Conservation (phyloP, 208 protist genomes). For the Leishmania major region DNA sequence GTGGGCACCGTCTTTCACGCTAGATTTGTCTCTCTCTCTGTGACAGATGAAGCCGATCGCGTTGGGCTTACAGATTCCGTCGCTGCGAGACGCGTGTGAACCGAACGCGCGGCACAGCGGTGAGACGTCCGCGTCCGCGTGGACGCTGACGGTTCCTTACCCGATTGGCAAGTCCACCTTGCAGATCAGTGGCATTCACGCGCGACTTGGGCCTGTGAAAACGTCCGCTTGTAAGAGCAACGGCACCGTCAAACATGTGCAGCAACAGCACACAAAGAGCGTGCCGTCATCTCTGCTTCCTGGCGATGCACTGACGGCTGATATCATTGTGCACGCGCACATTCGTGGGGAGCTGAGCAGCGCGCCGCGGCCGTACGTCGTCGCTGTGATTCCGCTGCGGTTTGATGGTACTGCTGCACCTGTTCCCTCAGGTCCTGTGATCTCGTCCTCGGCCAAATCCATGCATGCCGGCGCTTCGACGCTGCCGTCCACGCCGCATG, state of each 20-base stretch:
- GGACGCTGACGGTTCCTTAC: constrained; percentile 42
- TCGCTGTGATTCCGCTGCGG: constrained; percentile 33
- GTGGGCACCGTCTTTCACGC: neutral
- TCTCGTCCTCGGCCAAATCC: neutral
- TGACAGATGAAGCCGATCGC: constrained; percentile 29
- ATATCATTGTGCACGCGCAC: constrained; percentile 36
- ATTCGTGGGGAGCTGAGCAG: constrained; percentile 26
- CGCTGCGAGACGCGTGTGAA: constrained; percentile 38
- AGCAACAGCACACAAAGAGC: neutral
- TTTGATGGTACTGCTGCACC: constrained; percentile 6
- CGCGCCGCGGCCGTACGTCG: constrained; percentile 26
- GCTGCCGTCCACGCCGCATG: constrained; percentile 22
- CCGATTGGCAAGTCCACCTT: constrained; percentile 48
- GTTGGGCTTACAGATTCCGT: constrained; percentile 35
- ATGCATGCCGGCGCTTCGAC: neutral
- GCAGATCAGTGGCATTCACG: constrained; percentile 59
- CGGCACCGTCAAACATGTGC: neutral
- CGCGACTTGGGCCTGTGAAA: constrained; percentile 30
- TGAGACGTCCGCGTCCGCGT: neutral
- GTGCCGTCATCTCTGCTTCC: neutral
- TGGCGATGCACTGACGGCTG: constrained; percentile 3
- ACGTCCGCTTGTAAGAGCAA: neutral
- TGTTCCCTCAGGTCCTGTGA: neutral
- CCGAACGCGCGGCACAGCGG: constrained; percentile 9
- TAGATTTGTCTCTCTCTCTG: neutral